Conservation (phyloP, 129 eudicot species). For the Smallanthus sonchifolius region DNA sequence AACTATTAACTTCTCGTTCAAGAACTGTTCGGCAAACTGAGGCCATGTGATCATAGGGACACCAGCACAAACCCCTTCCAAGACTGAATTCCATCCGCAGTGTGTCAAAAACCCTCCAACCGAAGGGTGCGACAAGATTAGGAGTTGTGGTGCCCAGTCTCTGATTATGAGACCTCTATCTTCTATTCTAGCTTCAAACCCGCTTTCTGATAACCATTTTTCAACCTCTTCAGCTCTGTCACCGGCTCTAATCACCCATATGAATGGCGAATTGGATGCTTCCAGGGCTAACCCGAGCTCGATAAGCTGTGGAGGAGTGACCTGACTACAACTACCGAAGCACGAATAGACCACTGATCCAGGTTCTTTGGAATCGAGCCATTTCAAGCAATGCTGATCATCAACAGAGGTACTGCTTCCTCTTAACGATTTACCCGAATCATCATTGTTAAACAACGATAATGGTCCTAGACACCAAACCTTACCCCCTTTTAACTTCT, state of each 20-base stretch:
- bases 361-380: slow-evolving; percentile 44
- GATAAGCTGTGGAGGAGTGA: slow-evolving; percentile 32
- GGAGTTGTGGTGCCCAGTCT: slow-evolving; percentile 67
- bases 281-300: slow-evolving; percentile 60
- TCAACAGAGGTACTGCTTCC: slow-evolving; percentile 21
- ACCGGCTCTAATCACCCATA: slow-evolving; percentile 54
- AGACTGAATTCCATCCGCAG: slow-evolving; percentile 26
- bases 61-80: slow-evolving; percentile 25
- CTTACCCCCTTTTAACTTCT: too few species aligned
- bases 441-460: too few species aligned
- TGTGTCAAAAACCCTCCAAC: slow-evolving; percentile 42
- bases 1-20: slow-evolving; percentile 31
- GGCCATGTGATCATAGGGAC: slow-evolving; percentile 36
- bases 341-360: slow-evolving; percentile 45
- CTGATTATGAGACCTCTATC: slow-evolving; percentile 47
- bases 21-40: slow-evolving; percentile 27
- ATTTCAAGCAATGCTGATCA: slow-evolving; percentile 24
- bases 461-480: too few species aligned
- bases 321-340: slow-evolving; percentile 46
- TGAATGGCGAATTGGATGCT: slow-evolving; percentile 43
- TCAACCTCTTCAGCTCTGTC: slow-evolving; percentile 39
- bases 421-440: too few species aligned
- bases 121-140: slow-evolving; percentile 50
- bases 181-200: slow-evolving; percentile 44
- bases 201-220: slow-evolving; percentile 42